Evolutionary conservation across 495 filamentous ascomycete species (phyloP), one percentile per base, ranked within the genome.

Genomic region (Daldinia loculata): DNA sequence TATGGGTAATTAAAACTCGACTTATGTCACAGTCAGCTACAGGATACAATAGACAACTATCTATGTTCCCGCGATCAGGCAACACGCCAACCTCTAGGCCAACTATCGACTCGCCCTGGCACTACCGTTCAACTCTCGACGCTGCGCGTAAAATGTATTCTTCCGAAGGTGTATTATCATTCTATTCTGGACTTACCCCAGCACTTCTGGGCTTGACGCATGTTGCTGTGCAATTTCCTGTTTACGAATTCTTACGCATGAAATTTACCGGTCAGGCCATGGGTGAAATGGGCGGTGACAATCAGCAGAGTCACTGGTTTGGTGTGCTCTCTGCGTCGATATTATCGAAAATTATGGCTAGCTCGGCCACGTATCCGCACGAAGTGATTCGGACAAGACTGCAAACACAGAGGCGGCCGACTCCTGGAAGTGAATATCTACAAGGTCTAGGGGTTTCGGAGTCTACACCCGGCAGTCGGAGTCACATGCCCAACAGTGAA

Each of bases 1-100:
- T 99, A 64, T 99, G 95, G 95, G 96, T 99, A 29, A 97, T 99
- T 81, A 99, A 99, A 78, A 99, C 95, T 34, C 87, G 95, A 66
- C 86, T 99, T 41, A 98, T 98, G 95, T 95, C 96, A 3, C 95
- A 98, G 74, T 85, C 88, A 6, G 74, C 72, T 12, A 68, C 74
- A 55, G 76, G 79, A 11, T 72, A 75, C 30, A 71, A 77, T 27
- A 73, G 63, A 69, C 76, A 78, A 45, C 72, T 79, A 66, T 82
- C 81, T 9, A 67, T 80, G 30, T 81, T 80, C 56, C 81, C 83
- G 39, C 80, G 80, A 39, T 75, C 78, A 48, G 68, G 74, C 65
- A 85, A 80, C 58, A 85, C 83, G 0, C 83, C 82, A 15, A 85
- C 83, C 5, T 81, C 81, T 17, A 79, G 83, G 53, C 83, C 83